phyloP scores from a whole-genome alignment of 345 rosid species.

The Zanthoxylum bungeanum region DNA sequence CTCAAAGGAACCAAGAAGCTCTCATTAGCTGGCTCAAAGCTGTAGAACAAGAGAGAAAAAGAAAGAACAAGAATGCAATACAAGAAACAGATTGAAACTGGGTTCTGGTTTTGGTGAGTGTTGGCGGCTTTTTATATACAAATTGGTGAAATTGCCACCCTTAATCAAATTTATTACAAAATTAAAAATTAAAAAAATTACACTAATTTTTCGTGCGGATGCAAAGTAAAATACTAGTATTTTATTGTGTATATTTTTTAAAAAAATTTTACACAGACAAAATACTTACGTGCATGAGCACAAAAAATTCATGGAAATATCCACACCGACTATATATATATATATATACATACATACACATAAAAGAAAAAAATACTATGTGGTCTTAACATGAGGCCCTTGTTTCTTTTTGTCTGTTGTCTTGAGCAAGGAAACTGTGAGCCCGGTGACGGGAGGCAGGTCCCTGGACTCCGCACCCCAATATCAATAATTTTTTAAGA shows the following conservation, averaged over 20 bases:
- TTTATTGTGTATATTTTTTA: not conserved
- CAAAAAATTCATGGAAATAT: too few species aligned
- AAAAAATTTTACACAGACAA: too few species aligned
- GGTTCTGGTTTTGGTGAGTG: not conserved
- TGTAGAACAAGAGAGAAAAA: not conserved
- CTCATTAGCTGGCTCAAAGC: not conserved
- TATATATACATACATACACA: not conserved
- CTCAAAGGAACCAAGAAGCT: not conserved
- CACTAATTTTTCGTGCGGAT: too few species aligned
- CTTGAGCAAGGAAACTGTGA: not conserved
- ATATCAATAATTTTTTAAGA: not conserved
- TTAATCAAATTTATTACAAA: not conserved
- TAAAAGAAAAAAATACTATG: not conserved
- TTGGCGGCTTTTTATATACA: constrained; percentile 22
- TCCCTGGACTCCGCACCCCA: not conserved
- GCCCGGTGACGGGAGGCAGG: constrained; percentile 2
- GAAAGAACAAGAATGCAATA: not conserved
- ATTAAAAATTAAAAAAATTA: not conserved
- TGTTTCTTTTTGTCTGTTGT: not conserved
- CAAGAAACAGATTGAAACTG: not conserved
- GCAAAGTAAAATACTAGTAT: too few species aligned
- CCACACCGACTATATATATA: too few species aligned
- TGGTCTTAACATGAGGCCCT: not conserved
- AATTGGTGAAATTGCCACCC: not conserved
- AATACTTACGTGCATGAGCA: too few species aligned